A percentile compares a stretch with the other conserved stretches of the same genome.
phyloP scores from a whole-genome alignment of 352 stramenopile genomes.

The Elongisporangium senticosum region DNA sequence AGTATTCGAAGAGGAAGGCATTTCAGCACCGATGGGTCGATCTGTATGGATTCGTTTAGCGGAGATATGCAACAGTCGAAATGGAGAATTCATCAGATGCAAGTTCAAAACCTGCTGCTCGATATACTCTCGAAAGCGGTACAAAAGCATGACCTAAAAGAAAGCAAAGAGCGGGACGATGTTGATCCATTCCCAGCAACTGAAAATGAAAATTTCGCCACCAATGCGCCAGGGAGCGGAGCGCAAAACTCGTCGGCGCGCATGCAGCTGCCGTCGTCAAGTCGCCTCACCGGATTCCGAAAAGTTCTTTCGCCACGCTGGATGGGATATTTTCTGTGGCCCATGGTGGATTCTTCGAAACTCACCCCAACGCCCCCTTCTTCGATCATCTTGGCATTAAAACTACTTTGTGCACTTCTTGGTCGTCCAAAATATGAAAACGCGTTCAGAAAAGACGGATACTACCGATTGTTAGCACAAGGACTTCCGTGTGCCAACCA shows the following conservation, averaged over 20 bases:
- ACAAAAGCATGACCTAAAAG: constrained; percentile 70
- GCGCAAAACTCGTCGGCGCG: constrained; percentile 6
- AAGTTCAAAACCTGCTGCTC: constrained; percentile 54
- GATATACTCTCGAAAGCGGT: constrained; percentile 62
- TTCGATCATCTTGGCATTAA: constrained; percentile 47
- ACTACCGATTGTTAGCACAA: constrained; percentile 58
- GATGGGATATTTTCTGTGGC: constrained; percentile 65
- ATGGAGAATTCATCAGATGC: constrained; percentile 21
- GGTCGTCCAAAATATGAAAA: constrained; percentile 39
- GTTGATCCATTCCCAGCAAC: constrained; percentile 12
- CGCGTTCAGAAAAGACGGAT: constrained; percentile 60
- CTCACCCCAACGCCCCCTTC: constrained; percentile 28
- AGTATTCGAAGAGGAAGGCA: background rate
- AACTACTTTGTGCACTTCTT: constrained; percentile 42
- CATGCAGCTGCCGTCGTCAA: constrained; percentile 36
- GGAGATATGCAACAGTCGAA: background rate
- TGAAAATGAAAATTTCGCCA: constrained; percentile 2
- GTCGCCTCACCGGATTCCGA: constrained; percentile 48
- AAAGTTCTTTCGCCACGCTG: constrained; percentile 55
- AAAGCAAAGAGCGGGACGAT: constrained; percentile 44
- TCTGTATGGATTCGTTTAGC: background rate
- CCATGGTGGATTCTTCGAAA: constrained; percentile 7
- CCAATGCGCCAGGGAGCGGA: background rate
- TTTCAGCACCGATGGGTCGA: background rate
- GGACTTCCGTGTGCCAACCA: constrained; percentile 43